Conservation (phyloP, 106 monocot genomes). For the Dendrobium chrysotoxum region DNA sequence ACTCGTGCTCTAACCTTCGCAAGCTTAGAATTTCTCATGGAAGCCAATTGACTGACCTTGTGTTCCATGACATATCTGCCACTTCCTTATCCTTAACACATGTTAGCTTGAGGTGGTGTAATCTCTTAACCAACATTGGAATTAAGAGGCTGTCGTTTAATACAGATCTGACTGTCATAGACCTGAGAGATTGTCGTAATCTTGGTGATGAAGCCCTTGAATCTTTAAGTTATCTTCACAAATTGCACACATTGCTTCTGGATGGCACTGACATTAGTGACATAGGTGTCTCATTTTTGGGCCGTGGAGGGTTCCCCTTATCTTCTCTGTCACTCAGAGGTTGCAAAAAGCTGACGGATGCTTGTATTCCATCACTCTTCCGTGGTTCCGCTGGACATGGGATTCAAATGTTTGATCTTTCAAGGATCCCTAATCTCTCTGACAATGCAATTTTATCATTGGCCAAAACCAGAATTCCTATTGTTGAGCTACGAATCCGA, state of each 20-base stretch:
- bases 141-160: conserved; percentile 55
- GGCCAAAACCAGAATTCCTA: conserved; percentile 53
- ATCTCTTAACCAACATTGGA: conserved; percentile 64
- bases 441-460: conserved; percentile 65
- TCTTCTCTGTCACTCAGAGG: conserved; percentile 78
- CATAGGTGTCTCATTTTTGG: conserved; percentile 53
- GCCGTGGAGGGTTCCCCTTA: conserved; percentile 44
- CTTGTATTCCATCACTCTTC: conserved; percentile 53
- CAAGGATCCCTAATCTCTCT: conserved; percentile 54
- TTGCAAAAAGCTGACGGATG: conserved; percentile 72
- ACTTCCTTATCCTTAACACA: conserved; percentile 84
- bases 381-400: conserved; percentile 22
- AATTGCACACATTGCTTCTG: conserved; percentile 55
- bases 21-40: conserved; percentile 77
- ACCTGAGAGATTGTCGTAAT: conserved; percentile 77
- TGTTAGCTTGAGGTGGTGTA: conserved; percentile 83
- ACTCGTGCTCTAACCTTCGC: conserved; percentile 60
- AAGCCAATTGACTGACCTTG: conserved; percentile 84
- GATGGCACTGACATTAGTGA: conserved; percentile 72
- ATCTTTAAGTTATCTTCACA: conserved; percentile 47
- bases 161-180: conserved; percentile 54
- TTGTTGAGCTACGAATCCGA: conserved; percentile 72
- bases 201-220: conserved; percentile 59
- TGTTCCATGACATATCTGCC: conserved; percentile 92
- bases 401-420: conserved; percentile 74